Conservation (phyloP, 2,329 filamentous ascomycete species). For the Ceratocystis alfenasii region DNA sequence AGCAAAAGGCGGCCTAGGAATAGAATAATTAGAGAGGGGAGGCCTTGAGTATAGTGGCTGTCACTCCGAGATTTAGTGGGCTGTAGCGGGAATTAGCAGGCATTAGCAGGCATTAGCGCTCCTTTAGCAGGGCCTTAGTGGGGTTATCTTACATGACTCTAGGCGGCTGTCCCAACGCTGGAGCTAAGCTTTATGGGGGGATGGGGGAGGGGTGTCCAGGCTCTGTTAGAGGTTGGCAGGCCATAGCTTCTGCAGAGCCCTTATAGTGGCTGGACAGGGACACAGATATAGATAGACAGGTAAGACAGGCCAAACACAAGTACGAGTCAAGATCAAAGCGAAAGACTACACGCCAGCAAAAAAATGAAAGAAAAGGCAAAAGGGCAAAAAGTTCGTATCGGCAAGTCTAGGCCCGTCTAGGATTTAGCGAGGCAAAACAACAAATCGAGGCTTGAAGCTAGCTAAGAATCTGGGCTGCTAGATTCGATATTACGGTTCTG, state of each 20-base stretch:
- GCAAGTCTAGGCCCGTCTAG: slow-evolving; percentile 2
- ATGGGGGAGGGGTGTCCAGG: neutral
- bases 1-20: too few species aligned
- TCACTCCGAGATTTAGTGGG: neutral
- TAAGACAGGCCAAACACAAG: neutral
- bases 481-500: too few species aligned
- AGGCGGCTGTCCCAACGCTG: neutral
- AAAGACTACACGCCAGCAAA: neutral
- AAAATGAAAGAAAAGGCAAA: neutral
- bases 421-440: slow-evolving; percentile 6
- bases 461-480: neutral
- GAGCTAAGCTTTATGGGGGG: neutral
- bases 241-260: neutral
- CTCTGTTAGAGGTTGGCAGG: neutral
- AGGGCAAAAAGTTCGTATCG: neutral
- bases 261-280: neutral
- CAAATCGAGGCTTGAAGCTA: neutral
- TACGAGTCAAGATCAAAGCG: neutral
- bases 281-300: too few species aligned
- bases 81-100: neutral
- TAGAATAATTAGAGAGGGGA: too few species aligned
- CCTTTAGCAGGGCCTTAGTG: neutral
- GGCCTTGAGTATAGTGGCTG: neutral
- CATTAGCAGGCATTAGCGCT: too few species aligned
- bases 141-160: neutral